Evolutionary conservation across 768 basidiomycete genomes (phyloP).

Genomic region (Lentinula aciculospora): DNA sequence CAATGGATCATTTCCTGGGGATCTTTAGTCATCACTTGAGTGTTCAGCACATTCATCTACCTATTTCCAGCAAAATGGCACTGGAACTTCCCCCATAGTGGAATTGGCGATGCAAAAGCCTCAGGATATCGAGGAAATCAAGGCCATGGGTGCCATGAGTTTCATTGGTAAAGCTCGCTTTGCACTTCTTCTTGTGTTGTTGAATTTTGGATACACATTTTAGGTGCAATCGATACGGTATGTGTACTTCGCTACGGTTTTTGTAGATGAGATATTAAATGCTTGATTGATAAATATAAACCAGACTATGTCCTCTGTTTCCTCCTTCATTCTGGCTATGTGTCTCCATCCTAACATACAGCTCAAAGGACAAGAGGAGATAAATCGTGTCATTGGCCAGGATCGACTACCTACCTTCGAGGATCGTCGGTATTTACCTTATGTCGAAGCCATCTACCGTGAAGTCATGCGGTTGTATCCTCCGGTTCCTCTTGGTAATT

Average conservation of each 20-base stretch:
- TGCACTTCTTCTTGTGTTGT: neutral
- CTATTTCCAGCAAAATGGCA: neutral
- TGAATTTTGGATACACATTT: neutral
- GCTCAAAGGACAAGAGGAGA: neutral
- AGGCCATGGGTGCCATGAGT: neutral
- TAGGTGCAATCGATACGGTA: neutral
- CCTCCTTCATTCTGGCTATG: neutral
- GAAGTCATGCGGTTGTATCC: neutral
- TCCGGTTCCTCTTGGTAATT: neutral
- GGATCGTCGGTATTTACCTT: neutral
- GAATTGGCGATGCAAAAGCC: neutral
- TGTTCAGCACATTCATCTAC: no score
- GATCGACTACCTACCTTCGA: neutral
- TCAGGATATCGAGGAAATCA: neutral
- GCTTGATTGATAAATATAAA: neutral
- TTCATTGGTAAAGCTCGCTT: neutral
- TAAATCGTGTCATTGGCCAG: neutral
- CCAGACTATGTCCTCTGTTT: neutral
- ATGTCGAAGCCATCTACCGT: constrained; percentile 1
- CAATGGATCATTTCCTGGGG: neutral
- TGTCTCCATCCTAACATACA: neutral
- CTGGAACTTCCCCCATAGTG: neutral
- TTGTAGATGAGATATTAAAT: no score
- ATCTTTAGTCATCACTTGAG: neutral
- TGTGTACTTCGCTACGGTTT: neutral